Evolutionary conservation across 805 yeast species (phyloP), one percentile per base, ranked within the genome.

Genomic region (Yarrowia sp.): DNA sequence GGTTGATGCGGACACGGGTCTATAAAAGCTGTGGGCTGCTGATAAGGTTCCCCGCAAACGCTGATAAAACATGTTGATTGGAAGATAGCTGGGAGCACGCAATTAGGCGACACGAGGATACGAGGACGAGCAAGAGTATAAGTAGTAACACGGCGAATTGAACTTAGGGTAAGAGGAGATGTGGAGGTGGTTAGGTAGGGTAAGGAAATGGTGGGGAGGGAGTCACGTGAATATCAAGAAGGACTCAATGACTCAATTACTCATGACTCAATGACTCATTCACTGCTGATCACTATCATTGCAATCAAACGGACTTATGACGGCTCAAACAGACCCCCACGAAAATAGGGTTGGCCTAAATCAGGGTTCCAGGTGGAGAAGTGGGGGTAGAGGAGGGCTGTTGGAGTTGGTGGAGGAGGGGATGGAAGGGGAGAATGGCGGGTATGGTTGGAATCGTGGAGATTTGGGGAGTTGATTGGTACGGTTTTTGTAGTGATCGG

Each of bases 1-100:
- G 40, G 40, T 21, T 49, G 54, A 4, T 4, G 52, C 22, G 10
- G 40, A 33, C 26, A 12, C 48, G 48, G 48, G 48, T 43, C 46
- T 51, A 51, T 51, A 51, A 32, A 51, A n/a, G 30, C 24, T 3
- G 32, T 11, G 41, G 16, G 32, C 41, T 22, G 41, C 58, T 51
- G 58, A 51, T 51, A 51, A 51, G 58, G 58, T 51, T 51, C 58
- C 58, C 58, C 58, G 58, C 58, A 51, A 33, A 33, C 58, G 58
- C 40, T 51, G 41, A 51, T 33, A 51, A 51, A 51, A 51, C 58
- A 51, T 51, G 52, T n/a, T 46, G 58, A 51, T 51, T 51, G 58
- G 58, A 51, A 51, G 58, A 51, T 33, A 48, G 54, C 54, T 44
- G 51, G 36, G 52, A 46, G 52, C 52, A 46, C 52, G 52, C 52